Evolutionary conservation across 306 rosid species (phyloP).

Genomic region (Gastrolobium bilobum): DNA sequence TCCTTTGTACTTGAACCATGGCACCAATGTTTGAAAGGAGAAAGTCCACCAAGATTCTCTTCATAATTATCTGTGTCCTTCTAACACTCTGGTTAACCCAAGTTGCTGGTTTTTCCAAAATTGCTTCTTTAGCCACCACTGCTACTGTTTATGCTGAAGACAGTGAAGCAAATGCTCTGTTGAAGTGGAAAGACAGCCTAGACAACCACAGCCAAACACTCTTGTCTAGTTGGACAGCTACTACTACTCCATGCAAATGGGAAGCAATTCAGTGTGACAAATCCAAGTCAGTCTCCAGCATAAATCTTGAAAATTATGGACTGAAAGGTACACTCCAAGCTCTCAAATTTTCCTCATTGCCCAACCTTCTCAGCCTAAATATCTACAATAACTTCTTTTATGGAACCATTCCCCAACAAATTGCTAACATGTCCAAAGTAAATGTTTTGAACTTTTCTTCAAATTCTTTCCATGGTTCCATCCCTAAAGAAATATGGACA

Average conservation of each 20-base stretch:
- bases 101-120: not conserved
- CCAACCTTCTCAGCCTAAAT: slow-evolving; percentile 40
- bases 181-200: slow-evolving; percentile 50
- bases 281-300: not conserved
- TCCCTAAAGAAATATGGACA: slow-evolving; percentile 48
- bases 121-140: not conserved
- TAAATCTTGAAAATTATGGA: slow-evolving; percentile 19
- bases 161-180: slow-evolving; percentile 42
- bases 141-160: not conserved
- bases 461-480: slow-evolving; percentile 45
- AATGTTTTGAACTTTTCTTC: slow-evolving; percentile 40
- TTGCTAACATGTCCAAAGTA: slow-evolving; percentile 39
- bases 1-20: slow-evolving; percentile 22
- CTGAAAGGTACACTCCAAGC: slow-evolving; percentile 52
- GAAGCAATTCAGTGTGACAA: slow-evolving; percentile 42
- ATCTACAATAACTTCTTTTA: slow-evolving; percentile 9
- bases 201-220: slow-evolving; percentile 33
- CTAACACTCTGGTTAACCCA: not conserved
- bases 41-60: not conserved
- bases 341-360: slow-evolving; percentile 43
- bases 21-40: not conserved
- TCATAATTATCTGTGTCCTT: slow-evolving; percentile 21
- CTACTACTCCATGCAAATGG: slow-evolving; percentile 44
- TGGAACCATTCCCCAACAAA: slow-evolving; percentile 52
- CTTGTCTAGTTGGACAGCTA: slow-evolving; percentile 43